Evolutionary conservation across 345 rosid species (phyloP), one percentile per base, ranked within the genome.

Genomic region (Boechera divaricarpa): DNA sequence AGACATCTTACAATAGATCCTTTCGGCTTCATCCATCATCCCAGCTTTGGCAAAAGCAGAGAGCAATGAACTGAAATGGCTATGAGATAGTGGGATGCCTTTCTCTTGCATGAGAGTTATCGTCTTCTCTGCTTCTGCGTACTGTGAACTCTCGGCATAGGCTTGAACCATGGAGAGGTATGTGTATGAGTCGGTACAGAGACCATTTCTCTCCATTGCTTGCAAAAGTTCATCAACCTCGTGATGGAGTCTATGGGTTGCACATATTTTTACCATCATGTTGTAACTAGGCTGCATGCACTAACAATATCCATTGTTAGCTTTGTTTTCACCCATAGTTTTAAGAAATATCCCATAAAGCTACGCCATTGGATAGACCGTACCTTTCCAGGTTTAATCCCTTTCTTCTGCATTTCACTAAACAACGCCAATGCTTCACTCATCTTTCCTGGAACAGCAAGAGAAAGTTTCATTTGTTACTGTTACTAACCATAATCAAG

Each of bases 361-460:
- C 12, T 49, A 32, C 10, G 63, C 48, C 48, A 53, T 6, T 49
- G 31, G 66, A 63, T 42, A 73, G 63, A 57, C 39, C 28, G 29
- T 15, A 89, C 98, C 90, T 16, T 69, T 76, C 89, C 96, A 47
- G 94, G 96, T 66, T 80, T 87, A 73, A 89, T 86, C 75, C 96
- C 92, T 80, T 82, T 89, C 80, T 82, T 87, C 83, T 72, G 90
- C 94, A 90, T 85, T 75, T 84, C 82, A 71, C 70, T 35, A 74
- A 90, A 90, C 66, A 92, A 77, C 31, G 74, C 67, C 62, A 82
- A 80, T 70, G 94, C 94, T 81, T 86, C 89, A 35, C 63, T 81
- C 62, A 66, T 83, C 73, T 87, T 84, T 58, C 98, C 98, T 92
- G 83, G 48, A 83, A 21, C 24, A 21, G 24, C 24, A 72, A 57